Evolutionary conservation across 2,329 filamentous ascomycete genomes (phyloP).

Genomic region (Colletotrichum falcatum): DNA sequence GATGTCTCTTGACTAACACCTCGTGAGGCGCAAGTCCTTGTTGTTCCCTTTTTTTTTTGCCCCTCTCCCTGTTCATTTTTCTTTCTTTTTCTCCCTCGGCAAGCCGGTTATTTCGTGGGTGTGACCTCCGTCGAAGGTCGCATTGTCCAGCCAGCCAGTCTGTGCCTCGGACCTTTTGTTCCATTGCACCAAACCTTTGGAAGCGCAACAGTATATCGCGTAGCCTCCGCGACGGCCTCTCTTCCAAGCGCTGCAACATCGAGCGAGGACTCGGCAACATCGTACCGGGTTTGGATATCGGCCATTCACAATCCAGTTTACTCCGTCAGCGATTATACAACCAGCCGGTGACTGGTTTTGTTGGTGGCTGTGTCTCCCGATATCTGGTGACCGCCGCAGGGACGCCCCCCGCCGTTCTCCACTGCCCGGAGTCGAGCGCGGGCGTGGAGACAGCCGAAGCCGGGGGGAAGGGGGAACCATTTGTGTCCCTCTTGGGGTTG

Average conservation of each 20-base stretch:
- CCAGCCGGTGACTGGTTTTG: too few relatives aligned
- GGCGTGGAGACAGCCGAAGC: background rate
- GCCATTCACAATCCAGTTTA: background rate
- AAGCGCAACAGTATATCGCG: background rate
- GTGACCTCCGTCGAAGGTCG: background rate
- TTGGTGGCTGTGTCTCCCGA: too few relatives aligned
- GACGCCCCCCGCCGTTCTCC: background rate
- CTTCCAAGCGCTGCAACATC: background rate
- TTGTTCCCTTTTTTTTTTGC: background rate
- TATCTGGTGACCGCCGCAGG: too few relatives aligned
- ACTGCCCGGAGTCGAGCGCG: constrained; percentile 11
- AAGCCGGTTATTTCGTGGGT: background rate
- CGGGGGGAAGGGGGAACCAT: too few relatives aligned
- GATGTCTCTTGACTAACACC: background rate
- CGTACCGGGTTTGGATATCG: background rate
- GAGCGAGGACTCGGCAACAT: background rate
- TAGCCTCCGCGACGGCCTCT: constrained; percentile 1
- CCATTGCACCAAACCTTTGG: background rate
- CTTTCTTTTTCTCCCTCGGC: too few relatives aligned
- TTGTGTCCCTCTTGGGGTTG: too few relatives aligned
- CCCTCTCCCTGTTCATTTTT: too few relatives aligned
- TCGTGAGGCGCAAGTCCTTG: background rate
- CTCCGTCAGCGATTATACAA: background rate
- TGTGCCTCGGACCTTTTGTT: constrained; percentile 4
- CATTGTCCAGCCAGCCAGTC: constrained; percentile 18